These are phyloP conservation scores for Populus trichocarpa DNA, from an alignment of 441 rosid genomes.

Conservation along the genomic window DNA sequence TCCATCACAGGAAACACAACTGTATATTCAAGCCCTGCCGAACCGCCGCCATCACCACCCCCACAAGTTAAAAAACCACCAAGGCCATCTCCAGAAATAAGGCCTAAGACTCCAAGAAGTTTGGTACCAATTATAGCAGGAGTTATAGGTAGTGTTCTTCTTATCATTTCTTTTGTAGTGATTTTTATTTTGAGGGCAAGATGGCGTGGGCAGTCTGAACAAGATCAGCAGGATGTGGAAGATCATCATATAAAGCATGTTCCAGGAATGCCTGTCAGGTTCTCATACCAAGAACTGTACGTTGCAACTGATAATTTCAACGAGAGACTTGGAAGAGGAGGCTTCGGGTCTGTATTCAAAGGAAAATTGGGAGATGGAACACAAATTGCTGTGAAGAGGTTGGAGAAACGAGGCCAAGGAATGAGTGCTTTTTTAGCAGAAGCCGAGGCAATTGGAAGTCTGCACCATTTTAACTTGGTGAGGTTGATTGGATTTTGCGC, in stretches of 20 bases:
- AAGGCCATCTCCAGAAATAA: no score
- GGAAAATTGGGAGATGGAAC: constrained; percentile 10
- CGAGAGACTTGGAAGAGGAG: constrained; percentile 14
- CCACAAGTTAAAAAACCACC: no score
- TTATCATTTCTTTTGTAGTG: neutral
- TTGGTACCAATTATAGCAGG: neutral
- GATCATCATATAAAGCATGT: neutral
- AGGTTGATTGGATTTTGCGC: constrained; percentile 19
- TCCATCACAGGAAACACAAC: no score
- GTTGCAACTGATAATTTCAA: constrained; percentile 8
- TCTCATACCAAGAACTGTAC: neutral
- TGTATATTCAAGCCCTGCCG: no score
- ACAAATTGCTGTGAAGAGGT: constrained; percentile 17
- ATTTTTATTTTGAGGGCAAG: neutral
- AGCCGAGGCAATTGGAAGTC: constrained; percentile 19
- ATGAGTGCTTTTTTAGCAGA: constrained; percentile 17
- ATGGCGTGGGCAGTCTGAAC: neutral
- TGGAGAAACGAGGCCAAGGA: neutral
- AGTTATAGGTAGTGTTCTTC: neutral
- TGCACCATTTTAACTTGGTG: constrained; percentile 21
- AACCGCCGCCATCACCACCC: no score
- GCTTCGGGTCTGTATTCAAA: constrained; percentile 15
- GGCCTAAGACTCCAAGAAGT: neutral
- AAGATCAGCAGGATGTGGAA: neutral
- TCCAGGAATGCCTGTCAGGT: constrained; percentile 12